Evolutionary conservation across 257 asterid genomes (phyloP), one percentile per base, ranked within the genome.

Genomic region (Avicennia marina): DNA sequence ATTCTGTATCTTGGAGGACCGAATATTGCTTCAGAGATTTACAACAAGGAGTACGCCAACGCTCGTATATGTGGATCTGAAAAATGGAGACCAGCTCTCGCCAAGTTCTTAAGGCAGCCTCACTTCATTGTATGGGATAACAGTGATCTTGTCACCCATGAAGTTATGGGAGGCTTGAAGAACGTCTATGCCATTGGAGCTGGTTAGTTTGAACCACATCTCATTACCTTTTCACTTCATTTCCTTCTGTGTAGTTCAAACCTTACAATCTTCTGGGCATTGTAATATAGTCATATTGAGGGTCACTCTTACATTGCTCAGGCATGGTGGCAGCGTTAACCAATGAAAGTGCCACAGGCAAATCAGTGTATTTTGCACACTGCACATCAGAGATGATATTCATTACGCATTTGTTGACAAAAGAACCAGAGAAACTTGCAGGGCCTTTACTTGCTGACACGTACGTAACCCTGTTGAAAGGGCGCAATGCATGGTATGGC

Each of bases 361-460:
- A 91, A 67, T 83, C 98, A 0, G 96, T 91, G 26, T 91, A 91
- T 72, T 91, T 91, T 72, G 98, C 98, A 29, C 95, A 81, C 60
- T 91, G 96, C 46, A 91, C 96, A 38, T 91, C 98, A 0, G 96
- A 91, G 75, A 91, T 91, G 98, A 85, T 91, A 61, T 91, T 91
- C 75, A 91, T 91, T 54, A 91, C 98, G n/a, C 96, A 91, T 80
- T 77, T 91, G 44, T 65, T 90, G 77, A 80, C 96, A 0, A 86
- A 91, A 78, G 94, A 88, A 49, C 98, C 98, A 0, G 98, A 90
- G 69, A 87, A 76, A 78, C 98, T 90, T 48, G 96, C 95, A 0
- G 98, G 98, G 16, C 98, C 96, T 31, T 68, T 91, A 13, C 75
- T 91, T 61, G 98, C 98, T 3, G 98, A 91, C 65, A 88, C 96